Evolutionary conservation across 2,329 filamentous ascomycete genomes (phyloP), one percentile per base, ranked within the genome.

Genomic region (Pseudocercospora macadamiae): DNA sequence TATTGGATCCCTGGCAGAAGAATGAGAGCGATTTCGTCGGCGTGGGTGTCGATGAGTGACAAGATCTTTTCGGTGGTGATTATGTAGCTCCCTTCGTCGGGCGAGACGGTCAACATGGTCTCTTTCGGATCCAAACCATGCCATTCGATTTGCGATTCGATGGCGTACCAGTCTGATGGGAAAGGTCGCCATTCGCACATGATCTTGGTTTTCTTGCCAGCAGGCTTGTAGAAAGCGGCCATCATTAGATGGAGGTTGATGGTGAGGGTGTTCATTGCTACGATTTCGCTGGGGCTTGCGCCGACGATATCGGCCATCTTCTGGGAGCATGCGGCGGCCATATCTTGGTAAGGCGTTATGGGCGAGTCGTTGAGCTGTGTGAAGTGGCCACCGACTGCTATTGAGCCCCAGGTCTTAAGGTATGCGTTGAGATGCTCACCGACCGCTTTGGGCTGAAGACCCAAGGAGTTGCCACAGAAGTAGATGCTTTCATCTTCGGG

Each of bases 151-250:
- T 96, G 92, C 26, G 89, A 92, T 73, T 92, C 87, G 44, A 95
- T 86, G 3, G 89, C 90, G 72, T 93, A 96, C 84, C 91, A 88
- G 70, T 96, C 92, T 73, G 89, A 93, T 0, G 92, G 92, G 67
- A 96, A 96, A 0, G 92, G 91, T 70, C 91, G 91, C 76, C 89
- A 91, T 74, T 96, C 91, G 19, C 93, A 82, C 58, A 96, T 89
- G 63, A 96, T 89, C 78, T 93, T 95, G 76, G 89, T 89, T 47
- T 75, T 82, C 73, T 83, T 79, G 48, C 78, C 76, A 0, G 81
- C 87, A 0, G 91, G 91, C 55, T 79, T 81, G 76, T 95, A 96
- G 76, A 96, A 96, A 73, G 88, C 89, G 2, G 89, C 87, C 87
- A 96, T 86, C 70, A 95, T 79, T n/a, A 95, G 74, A 73, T 96